Base-by-base conservation (phyloP, 768 basidiomycete genomes). In the Lentinula guzmanii region DNA sequence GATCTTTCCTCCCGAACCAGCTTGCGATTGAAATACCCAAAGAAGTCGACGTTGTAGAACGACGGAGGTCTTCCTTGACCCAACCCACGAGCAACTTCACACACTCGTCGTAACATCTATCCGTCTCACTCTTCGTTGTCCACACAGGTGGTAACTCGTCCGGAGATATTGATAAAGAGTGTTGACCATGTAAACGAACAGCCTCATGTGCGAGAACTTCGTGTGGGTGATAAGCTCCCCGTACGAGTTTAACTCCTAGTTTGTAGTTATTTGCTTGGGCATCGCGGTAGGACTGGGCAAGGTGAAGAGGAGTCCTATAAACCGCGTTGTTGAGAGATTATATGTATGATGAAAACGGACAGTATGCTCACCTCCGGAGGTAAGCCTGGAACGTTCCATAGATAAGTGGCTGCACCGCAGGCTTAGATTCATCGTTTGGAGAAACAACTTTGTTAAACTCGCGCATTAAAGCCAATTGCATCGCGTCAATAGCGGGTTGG, bases 371-470 rank as follows among this genome's bases (percentile, higher is more conserved):
- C 86, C 93, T 80, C 46, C 83, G 83, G 24, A 97, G 82, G 73
- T 96, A 97, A 0, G 93, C 89, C 70, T 98, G 95, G 74, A 87
- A 93, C 0, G 95, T 97, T 1, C 83, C 87, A 71, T 95, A 95
- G 1, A 94, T 74, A 4, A 93, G 75, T 0, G 93, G 91, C 59
- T 86, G 85, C 4, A 84, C 72, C n/a, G 64, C 58, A 4, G 43
- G 58, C 34, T 43, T 51, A n/a, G 55, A 43, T 43, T 16, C 9
- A 28, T 56, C 41, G n/a, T 13, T 21, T 42, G 66, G 54, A 37
- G 61, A 55, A 65, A 66, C 60, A 15, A 41, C 65, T n/a, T 71
- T 78, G 73, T 97, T 96, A 75, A 90, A 97, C 63, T 82, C 79
- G 18, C 84, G 81, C 79, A 90, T 91, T 18, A 97, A 79, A 4